phyloP scores from a whole-genome alignment of 1,284 basidiomycete species.

The Waitea zeae region DNA sequence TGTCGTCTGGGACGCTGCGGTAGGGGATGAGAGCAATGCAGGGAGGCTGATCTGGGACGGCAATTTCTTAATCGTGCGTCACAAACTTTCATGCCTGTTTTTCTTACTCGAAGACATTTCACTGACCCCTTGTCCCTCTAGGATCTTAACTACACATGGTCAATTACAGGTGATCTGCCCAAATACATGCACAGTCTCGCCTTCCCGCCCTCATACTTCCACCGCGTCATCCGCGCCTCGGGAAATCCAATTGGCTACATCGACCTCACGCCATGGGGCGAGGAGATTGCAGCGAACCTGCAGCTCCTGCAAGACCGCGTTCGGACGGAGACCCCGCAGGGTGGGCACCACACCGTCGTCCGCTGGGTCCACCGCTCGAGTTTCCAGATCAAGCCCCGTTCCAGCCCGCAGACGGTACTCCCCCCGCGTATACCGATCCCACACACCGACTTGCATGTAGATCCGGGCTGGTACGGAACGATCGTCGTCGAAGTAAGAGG shows the following conservation, averaged over 20 bases:
- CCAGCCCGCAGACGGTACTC: too few relatives aligned
- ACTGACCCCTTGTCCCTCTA: constrained; percentile 12
- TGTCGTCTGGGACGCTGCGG: constrained; percentile 68
- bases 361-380: constrained; percentile 68
- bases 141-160: constrained; percentile 72
- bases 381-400: constrained; percentile 38
- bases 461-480: constrained; percentile 63
- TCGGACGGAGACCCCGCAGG: constrained; percentile 61
- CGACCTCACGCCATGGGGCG: constrained; percentile 58
- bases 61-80: constrained; percentile 56
- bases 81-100: constrained; percentile 5
- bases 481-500: constrained; percentile 69
- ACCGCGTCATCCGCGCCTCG: constrained; percentile 52
- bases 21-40: constrained; percentile 66
- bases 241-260: constrained; percentile 59
- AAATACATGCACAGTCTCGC: constrained; percentile 58
- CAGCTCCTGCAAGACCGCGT: constrained; percentile 62
- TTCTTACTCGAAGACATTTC: constrained; percentile 3
- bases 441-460: constrained; percentile 32
- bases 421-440: constrained; percentile 12
- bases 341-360: constrained; percentile 58
- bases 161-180: constrained; percentile 54
- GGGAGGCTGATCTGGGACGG: constrained; percentile 72
- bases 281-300: constrained; percentile 52
- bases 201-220: constrained; percentile 72